Evolutionary conservation across 1,284 basidiomycete species (phyloP), one percentile per base, ranked within the genome.

Genomic region (Melampsora americana): DNA sequence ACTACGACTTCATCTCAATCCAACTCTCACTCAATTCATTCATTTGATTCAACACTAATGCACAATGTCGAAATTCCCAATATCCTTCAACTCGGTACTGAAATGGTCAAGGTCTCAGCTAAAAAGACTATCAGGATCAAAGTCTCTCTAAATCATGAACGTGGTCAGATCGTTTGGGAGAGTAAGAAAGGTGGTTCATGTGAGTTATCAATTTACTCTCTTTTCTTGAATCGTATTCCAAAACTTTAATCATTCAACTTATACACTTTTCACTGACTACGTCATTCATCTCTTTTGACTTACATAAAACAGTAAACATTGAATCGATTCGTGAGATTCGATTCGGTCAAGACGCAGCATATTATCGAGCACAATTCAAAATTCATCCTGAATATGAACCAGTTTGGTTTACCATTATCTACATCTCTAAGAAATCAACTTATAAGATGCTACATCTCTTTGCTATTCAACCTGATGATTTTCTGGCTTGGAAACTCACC

Each of bases 391-490:
- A 83, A 35, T 83, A 85, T 77, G 83, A 84, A 70, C 80, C 83
- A 3, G 83, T 83, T 7, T 86, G 85, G 84, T 83, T 86, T 66
- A 84, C 85, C 1, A 82, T 86, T 77, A 85, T 86, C 72, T 85
- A 86, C 77, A 82, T 83, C n/a, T 80, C 82, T 14, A 79, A 89
- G 75, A 89, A 89, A 32, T 88, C 88, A 44, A 87, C 88, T 64
- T 97, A 95, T 88, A 98, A 97, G 85, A 91, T 92, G 0, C 87
- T 96, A 16, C 93, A 98, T 81, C 86, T 97, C 76, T 88, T 98
- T 77, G 92, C 93, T 0, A 85, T 89, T 0, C 89, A 90, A 0
- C 84, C 85, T 66, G 89, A 91, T 30, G 86, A 89, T 0, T 90
- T 92, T 80, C 84, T 85, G 5, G 79, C 85, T 6, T 87, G 86